phyloP scores from a whole-genome alignment of 1,284 basidiomycete genomes.

The Xerocomus tenax region DNA sequence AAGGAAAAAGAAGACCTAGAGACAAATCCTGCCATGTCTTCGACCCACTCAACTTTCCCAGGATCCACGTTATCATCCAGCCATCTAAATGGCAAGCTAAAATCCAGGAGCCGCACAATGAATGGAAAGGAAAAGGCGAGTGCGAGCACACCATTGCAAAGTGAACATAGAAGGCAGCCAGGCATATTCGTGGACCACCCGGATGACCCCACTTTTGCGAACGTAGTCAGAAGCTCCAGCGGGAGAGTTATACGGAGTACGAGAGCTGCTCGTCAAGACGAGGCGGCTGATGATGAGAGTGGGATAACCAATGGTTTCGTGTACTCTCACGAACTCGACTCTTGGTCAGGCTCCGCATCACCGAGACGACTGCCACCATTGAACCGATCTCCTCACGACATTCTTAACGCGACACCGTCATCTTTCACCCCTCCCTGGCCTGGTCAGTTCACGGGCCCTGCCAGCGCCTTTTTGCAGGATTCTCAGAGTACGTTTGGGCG shows the following conservation, averaged over 20 bases:
- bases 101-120: constrained; percentile 30
- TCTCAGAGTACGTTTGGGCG: constrained; percentile 28
- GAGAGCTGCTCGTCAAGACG: constrained; percentile 25
- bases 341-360: constrained; percentile 25
- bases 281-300: constrained; percentile 18
- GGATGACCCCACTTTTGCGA: constrained; percentile 17
- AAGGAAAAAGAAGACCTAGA: constrained; percentile 52
- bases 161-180: constrained; percentile 25
- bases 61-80: constrained; percentile 14
- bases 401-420: constrained; percentile 24
- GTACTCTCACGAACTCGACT: constrained; percentile 18
- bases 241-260: constrained; percentile 31
- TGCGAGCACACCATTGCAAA: constrained; percentile 22
- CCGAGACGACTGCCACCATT: constrained; percentile 20
- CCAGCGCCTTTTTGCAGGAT: constrained; percentile 39
- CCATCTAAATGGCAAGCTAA: constrained; percentile 33
- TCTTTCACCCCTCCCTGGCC: constrained; percentile 31
- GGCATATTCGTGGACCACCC: constrained; percentile 15
- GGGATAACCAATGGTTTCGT: constrained; percentile 21
- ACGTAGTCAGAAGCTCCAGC: constrained; percentile 28
- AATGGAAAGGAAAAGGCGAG: constrained; percentile 39
- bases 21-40: constrained; percentile 49
- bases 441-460: constrained; percentile 38
- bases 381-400: constrained; percentile 21
- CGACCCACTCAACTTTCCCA: constrained; percentile 25